phyloP scores from a whole-genome alignment of 352 stramenopile species.

The Aphanomyces astaci region DNA sequence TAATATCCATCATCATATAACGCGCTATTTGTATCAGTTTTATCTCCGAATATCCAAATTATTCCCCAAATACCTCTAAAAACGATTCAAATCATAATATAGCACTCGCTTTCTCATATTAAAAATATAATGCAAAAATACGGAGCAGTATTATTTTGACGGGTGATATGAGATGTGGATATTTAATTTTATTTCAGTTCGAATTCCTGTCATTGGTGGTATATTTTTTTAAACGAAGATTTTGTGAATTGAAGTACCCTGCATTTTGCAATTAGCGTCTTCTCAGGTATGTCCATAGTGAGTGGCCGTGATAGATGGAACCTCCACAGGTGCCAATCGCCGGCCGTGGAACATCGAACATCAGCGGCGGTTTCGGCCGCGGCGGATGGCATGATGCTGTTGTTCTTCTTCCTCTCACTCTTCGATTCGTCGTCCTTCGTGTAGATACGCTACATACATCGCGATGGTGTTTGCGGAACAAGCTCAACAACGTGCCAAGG shows the following conservation, averaged over 20 bases:
- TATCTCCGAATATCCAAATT: no score
- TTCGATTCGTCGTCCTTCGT: neutral
- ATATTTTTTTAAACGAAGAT: no score
- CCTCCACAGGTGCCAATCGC: neutral
- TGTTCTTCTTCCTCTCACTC: constrained; percentile 1
- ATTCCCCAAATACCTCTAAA: neutral
- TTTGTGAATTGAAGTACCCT: no score
- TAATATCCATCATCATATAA: no score
- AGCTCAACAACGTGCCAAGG: constrained; percentile 48
- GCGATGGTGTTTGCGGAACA: constrained; percentile 23
- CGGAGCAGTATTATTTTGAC: neutral
- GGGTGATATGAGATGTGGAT: no score
- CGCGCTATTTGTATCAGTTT: no score
- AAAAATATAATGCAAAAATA: no score
- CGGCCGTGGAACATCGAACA: constrained; percentile 3
- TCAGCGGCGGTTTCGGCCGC: constrained; percentile 6
- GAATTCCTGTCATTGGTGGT: no score
- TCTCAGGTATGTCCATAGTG: constrained; percentile 8
- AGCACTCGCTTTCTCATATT: no score
- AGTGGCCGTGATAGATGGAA: constrained; percentile 6
- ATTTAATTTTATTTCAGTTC: no score
- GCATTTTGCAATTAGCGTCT: neutral
- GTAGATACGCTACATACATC: neutral
- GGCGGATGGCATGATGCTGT: neutral
- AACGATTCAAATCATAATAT: no score